These are phyloP conservation scores for Sporothrix phasma DNA, from an alignment of 2,329 filamentous ascomycete genomes.

Conservation along the genomic window DNA sequence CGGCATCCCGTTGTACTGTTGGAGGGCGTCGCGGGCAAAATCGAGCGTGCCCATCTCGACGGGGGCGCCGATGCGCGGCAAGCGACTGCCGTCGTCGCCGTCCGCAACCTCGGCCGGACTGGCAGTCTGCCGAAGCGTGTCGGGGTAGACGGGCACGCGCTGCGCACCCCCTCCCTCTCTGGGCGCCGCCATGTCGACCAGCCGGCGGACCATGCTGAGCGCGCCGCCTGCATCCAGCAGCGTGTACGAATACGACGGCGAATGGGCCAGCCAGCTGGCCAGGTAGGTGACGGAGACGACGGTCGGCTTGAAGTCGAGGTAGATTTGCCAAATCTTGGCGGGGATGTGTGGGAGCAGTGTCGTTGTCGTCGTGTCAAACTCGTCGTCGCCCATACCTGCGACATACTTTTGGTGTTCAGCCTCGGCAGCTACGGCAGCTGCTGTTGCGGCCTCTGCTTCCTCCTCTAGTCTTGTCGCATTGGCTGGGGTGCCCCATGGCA, in stretches of 20 bases:
- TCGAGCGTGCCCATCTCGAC: background rate
- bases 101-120: background rate
- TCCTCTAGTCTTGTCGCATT: background rate
- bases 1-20: slow-evolving; percentile 18
- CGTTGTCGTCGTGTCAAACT: background rate
- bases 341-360: slow-evolving; percentile 19
- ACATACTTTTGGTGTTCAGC: background rate
- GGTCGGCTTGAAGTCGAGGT: slow-evolving; percentile 15
- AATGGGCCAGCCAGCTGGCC: slow-evolving; percentile 16
- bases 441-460: background rate
- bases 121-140: background rate
- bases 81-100: background rate
- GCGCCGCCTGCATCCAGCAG: slow-evolving; percentile 19
- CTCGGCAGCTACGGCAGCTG: background rate
- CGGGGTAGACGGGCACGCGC: slow-evolving; percentile 5
- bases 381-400: background rate
- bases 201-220: slow-evolving; percentile 14
- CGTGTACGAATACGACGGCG: slow-evolving; percentile 19
- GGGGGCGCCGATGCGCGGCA: background rate
- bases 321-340: slow-evolving; percentile 23
- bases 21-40: slow-evolving; percentile 13
- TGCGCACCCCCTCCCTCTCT: background rate
- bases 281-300: slow-evolving; percentile 12
- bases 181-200: slow-evolving; percentile 19
- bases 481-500: background rate